A percentile compares a stretch with the other conserved stretches of the same genome.
Evolutionary conservation across 2,329 filamentous ascomycete genomes (phyloP).

Genomic region (Phaeosphaeriaceae sp.): DNA sequence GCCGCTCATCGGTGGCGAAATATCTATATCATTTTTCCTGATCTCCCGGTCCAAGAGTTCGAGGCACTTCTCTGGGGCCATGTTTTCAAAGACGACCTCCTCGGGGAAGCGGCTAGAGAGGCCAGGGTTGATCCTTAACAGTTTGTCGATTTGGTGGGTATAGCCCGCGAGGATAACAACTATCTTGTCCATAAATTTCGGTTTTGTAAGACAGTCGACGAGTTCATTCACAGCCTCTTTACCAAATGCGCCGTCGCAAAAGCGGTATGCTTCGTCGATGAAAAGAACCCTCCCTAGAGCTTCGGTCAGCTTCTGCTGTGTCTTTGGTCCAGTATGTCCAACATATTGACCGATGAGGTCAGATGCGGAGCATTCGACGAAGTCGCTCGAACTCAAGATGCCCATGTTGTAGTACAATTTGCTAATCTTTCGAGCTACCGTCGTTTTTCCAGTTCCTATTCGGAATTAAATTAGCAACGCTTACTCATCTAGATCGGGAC

Average conservation of each 20-base stretch:
- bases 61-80: constrained; percentile 35
- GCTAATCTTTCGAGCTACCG: constrained; percentile 75
- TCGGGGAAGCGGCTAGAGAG: constrained; percentile 71
- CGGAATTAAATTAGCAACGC: constrained; percentile 1
- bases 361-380: constrained; percentile 70
- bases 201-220: constrained; percentile 61
- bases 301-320: constrained; percentile 64
- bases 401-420: constrained; percentile 78
- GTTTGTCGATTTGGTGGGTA: constrained; percentile 67
- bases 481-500: neutral
- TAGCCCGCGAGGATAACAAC: constrained; percentile 75
- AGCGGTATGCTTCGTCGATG: constrained; percentile 74
- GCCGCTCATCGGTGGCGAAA: too few relatives aligned
- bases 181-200: constrained; percentile 64
- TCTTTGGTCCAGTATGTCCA: constrained; percentile 73
- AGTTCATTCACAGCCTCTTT: constrained; percentile 62
- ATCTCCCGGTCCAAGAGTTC: too few relatives aligned
- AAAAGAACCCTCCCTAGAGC: constrained; percentile 71
- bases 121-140: constrained; percentile 67
- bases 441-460: constrained; percentile 73
- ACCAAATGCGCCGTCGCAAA: constrained; percentile 64
- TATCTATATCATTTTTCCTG: too few relatives aligned
- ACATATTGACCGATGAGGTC: constrained; percentile 73
- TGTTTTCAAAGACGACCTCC: constrained; percentile 60
- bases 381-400: constrained; percentile 64